Base-by-base conservation (phyloP, 2,329 filamentous ascomycete genomes). In the Diplodia intermedia region DNA sequence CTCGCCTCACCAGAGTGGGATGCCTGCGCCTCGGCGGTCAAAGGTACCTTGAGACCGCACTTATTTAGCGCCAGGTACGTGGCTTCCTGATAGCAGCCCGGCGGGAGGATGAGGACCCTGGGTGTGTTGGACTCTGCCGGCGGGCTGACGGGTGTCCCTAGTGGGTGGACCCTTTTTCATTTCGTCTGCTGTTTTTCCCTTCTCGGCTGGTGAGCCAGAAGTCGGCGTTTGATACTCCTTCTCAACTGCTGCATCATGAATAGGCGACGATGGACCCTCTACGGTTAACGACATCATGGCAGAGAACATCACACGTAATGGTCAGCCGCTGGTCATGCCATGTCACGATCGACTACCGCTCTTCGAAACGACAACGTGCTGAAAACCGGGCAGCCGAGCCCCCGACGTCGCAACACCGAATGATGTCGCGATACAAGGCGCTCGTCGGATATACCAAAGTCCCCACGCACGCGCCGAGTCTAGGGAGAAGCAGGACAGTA, bases 161-260 rank as follows among this genome's bases (percentile, higher is more conserved):
- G 26, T 11, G n/a, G 11, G 38, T 47, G 40, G 6, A 61, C 56
- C 56, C 40, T 61, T 61, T 61, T 49, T 61, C n/a, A 9, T 61
- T 49, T 61, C 40, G 40, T 12, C 33, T 4, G 26, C 18, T 56
- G 33, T n/a, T 38, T 14, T 9, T n/a, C 47, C 47, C 47, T 43
- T 31, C 20, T 31, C 40, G 40, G 6, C 40, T n/a, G 40, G 40
- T 43, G 14, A 26, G 18, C n/a, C 15, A 4, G 26, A 31, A 8
- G 31, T n/a, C 9, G 18, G 8, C 15, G 26, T 7, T 29, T 29
- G 52, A 54, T 14, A 9, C 40, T 43, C n/a, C 40, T 43, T 18
- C 18, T n/a, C 40, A 14, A 55, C 55, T 38, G 26, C 31, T 4
- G 5, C 23, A 43, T 29, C 9, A 14, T 60, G 33, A 23, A n/a